Conservation (phyloP, 495 filamentous ascomycete genomes). For the Neurospora intermedia region DNA sequence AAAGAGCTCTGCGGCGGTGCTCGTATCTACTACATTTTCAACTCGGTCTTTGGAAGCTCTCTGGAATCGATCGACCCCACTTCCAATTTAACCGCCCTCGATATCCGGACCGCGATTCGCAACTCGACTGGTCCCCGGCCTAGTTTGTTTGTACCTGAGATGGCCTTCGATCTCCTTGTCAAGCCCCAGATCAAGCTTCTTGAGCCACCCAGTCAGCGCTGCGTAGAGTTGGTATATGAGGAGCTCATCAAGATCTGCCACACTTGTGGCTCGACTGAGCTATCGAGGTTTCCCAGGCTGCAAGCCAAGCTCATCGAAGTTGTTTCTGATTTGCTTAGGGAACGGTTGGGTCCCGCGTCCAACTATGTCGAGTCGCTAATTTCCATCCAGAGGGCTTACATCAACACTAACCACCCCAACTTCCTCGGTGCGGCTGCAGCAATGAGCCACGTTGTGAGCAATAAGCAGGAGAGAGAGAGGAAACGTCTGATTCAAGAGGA, state of each 20-base stretch:
- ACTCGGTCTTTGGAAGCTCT: conserved; percentile 96
- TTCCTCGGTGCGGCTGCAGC: conserved; percentile 96
- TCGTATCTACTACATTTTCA: conserved; percentile 99
- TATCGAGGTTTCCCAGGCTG: conserved; percentile 81
- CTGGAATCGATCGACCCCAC: conserved; percentile 94
- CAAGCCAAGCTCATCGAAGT: conserved; percentile 98
- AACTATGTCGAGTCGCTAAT: conserved; percentile 92
- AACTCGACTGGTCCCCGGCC: conserved; percentile 96
- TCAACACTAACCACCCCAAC: conserved; percentile 99
- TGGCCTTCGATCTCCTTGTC: conserved; percentile 93
- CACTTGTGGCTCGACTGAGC: conserved; percentile 91
- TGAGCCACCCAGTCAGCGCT: conserved; percentile 90
- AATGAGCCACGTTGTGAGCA: conserved; percentile 91
- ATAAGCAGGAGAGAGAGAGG: conserved; percentile 86
- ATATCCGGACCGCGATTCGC: conserved; percentile 95
- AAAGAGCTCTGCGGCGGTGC: conserved; percentile 97
- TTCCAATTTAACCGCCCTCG: conserved; percentile 85
- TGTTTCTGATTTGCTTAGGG: conserved; percentile 89
- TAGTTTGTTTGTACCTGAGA: conserved; percentile 91
- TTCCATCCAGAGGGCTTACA: conserved; percentile 93
- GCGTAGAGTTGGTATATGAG: conserved; percentile 96
- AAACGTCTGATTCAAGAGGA: conserved; percentile 72
- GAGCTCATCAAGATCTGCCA: conserved; percentile 99
- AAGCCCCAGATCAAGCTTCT: conserved; percentile 98
- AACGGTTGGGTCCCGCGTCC: conserved; percentile 80